Evolutionary conservation across 768 basidiomycete species (phyloP).

Genomic region (Pulveroboletus sp.): DNA sequence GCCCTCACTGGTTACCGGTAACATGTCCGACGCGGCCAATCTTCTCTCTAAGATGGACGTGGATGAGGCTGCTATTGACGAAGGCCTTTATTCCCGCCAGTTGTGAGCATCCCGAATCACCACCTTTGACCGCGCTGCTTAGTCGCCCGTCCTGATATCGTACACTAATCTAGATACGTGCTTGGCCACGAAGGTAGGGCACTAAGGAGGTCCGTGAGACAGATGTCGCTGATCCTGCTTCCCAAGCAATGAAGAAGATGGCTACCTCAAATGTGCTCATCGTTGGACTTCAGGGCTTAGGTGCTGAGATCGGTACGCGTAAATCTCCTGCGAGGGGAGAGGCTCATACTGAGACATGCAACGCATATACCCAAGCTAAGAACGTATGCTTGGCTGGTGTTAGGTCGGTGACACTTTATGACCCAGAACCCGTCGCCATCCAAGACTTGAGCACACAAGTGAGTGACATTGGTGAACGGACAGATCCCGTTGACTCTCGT

Average conservation of each 20-base stretch:
- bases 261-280: constrained; percentile 92
- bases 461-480: constrained; percentile 23
- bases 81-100: constrained; percentile 91
- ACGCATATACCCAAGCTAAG: constrained; percentile 55
- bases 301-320: constrained; percentile 84
- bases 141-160: constrained; percentile 19
- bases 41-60: constrained; percentile 66
- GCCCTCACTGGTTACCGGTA: background rate
- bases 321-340: constrained; percentile 1
- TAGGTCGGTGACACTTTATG: constrained; percentile 93
- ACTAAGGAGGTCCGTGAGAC: background rate
- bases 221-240: constrained; percentile 16
- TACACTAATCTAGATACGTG: constrained; percentile 65
- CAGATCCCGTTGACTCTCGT: background rate
- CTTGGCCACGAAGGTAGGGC: constrained; percentile 87
- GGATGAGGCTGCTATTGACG: constrained; percentile 85
- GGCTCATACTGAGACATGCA: constrained; percentile 5
- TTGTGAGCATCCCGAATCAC: constrained; percentile 51
- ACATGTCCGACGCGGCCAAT: constrained; percentile 38
- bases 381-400: constrained; percentile 94
- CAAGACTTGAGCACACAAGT: constrained; percentile 93
- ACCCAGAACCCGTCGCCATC: constrained; percentile 84
- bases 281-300: constrained; percentile 87
- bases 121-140: constrained; percentile 8
- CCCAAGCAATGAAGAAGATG: constrained; percentile 98